phyloP scores from a whole-genome alignment of 2,329 filamentous ascomycete species.

The Neopestalotiopsis clavispora region DNA sequence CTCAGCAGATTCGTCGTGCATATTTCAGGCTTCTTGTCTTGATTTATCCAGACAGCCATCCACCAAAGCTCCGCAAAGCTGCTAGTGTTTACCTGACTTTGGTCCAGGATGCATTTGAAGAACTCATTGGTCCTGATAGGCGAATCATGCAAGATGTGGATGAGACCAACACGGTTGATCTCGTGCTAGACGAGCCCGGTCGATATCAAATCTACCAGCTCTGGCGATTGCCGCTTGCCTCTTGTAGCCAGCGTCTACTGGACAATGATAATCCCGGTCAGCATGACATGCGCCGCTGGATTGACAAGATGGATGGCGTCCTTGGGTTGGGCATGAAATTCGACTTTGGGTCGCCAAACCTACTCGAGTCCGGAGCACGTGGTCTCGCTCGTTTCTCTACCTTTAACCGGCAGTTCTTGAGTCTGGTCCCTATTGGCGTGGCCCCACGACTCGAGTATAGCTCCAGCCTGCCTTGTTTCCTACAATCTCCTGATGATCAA shows the following conservation, averaged over 20 bases:
- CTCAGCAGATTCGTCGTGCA: constrained; percentile 44
- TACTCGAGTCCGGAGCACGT: constrained; percentile 20
- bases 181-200: constrained; percentile 8
- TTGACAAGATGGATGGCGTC: constrained; percentile 42
- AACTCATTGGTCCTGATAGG: constrained; percentile 48
- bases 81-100: constrained; percentile 46
- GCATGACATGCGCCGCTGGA: not conserved
- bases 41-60: constrained; percentile 49
- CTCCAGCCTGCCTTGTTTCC: constrained; percentile 35
- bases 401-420: constrained; percentile 33
- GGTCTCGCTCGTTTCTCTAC: constrained; percentile 39
- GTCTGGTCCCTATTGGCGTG: constrained; percentile 32
- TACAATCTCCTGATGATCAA: not conserved
- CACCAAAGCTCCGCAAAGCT: constrained; percentile 41
- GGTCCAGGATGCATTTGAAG: constrained; percentile 51
- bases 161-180: not conserved
- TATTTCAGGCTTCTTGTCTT: constrained; percentile 50
- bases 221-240: not conserved
- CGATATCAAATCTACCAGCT: constrained; percentile 12
- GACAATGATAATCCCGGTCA: not conserved
- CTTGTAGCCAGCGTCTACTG: not conserved
- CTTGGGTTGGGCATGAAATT: not conserved
- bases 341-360: constrained; percentile 1
- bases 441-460: constrained; percentile 47
- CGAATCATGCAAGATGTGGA: constrained; percentile 45